phyloP scores from a whole-genome alignment of 2,329 filamentous ascomycete genomes.

The Teratosphaeria epicoccoides region DNA sequence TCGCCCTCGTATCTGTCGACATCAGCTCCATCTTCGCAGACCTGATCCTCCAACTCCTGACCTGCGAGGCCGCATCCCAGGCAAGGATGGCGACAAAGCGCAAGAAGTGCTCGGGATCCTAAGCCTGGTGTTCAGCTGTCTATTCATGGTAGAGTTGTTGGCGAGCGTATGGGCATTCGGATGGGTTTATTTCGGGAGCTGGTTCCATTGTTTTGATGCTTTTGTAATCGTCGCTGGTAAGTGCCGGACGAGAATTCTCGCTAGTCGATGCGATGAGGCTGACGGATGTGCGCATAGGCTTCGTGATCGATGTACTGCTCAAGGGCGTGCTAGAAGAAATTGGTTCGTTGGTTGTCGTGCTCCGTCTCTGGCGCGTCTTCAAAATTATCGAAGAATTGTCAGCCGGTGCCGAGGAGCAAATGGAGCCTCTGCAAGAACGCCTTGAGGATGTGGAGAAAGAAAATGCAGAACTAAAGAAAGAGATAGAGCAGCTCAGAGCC shows the following conservation, averaged over 20 bases:
- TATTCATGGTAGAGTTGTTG: conserved; percentile 55
- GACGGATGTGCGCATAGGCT: conserved; percentile 50
- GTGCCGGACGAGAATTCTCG: neutral
- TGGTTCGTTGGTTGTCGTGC: conserved; percentile 54
- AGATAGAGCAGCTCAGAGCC: conserved; percentile 9
- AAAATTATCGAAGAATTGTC: conserved; percentile 61
- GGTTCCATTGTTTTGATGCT: neutral
- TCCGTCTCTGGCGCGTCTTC: conserved; percentile 58
- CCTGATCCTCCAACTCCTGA: conserved; percentile 40
- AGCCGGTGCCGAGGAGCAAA: conserved; percentile 51
- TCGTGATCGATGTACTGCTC: conserved; percentile 51
- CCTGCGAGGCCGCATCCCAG: conserved; percentile 33
- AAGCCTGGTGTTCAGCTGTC: conserved; percentile 49
- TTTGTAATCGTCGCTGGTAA: neutral
- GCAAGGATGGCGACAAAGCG: conserved; percentile 21
- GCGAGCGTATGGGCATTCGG: conserved; percentile 53
- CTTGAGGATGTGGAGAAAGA: conserved; percentile 44
- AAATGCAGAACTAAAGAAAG: conserved; percentile 37
- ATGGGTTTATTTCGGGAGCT: conserved; percentile 35
- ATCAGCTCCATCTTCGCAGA: conserved; percentile 44
- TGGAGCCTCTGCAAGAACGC: conserved; percentile 45
- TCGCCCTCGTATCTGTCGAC: conserved; percentile 40
- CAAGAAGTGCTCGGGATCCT: conserved; percentile 39
- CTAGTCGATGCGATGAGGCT: too few species aligned
- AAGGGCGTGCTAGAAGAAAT: conserved; percentile 52